Evolutionary conservation across 345 rosid genomes (phyloP), one percentile per base, ranked within the genome.

Genomic region (Kernera saxatilis): DNA sequence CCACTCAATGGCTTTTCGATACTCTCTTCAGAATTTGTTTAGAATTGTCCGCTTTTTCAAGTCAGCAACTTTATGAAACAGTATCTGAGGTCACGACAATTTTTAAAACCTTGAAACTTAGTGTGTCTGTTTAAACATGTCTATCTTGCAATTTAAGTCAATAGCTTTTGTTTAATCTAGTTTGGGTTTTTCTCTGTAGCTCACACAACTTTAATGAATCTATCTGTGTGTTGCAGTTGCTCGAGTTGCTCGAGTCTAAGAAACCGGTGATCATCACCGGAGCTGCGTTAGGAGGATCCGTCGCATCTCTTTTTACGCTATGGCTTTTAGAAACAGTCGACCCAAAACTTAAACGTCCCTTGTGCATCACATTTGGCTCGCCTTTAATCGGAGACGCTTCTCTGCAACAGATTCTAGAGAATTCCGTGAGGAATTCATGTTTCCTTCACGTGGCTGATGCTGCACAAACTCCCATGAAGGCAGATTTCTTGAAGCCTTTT

Each of bases 321-420:
- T 81, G 84, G 87, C 77, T 92, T 74, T 80, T 88, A 4, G 82
- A 80, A 37, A 59, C 17, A 21, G 58, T 86, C 37, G 14, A 74
- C 5, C 49, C 64, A 1, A 44, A 36, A 5, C 18, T 14, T 10
- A 73, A 56, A 54, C 83, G 25, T 8, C 89, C 84, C 0, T 79
- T 89, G 37, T 89, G 96, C 80, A 69, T 92, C 74, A 89, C 96
- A 0, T 92, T 85, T 48, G 94, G 96, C 8, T 79, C 85, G 0
- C 91, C 96, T 0, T 76, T 88, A 5, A 3, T 86, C 1, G 92
- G 87, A 4, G 78, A 88, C 62, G 25, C 3, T 3, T 55, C 33
- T 50, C 59, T 87, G 12, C 88, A 80, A 30, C 79, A 78, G 43
- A 55, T 82, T 33, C 80, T 73, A 0, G 75, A 62, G 5, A 32